phyloP scores from a whole-genome alignment of 2,329 filamentous ascomycete species.

The Torrubiella hemipterigena region DNA sequence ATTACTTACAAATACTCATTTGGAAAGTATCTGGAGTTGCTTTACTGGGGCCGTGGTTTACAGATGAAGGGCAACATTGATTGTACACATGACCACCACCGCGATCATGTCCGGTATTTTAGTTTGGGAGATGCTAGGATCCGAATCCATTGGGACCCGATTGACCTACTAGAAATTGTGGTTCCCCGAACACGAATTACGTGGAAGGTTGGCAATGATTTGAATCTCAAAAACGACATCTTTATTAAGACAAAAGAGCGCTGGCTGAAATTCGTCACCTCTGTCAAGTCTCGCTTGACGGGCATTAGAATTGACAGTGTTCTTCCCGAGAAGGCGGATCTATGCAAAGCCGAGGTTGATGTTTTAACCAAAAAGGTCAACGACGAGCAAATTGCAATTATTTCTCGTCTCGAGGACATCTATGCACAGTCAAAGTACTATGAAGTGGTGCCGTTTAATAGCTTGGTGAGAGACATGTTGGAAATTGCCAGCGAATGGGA shows the following conservation, averaged over 20 bases:
- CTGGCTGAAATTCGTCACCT: conserved; percentile 76
- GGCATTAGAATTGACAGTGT: conserved; percentile 89
- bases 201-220: conserved; percentile 94
- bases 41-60: conserved; percentile 85
- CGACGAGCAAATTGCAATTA: conserved; percentile 66
- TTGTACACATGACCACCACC: conserved; percentile 85
- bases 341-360: conserved; percentile 74
- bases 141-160: conserved; percentile 82
- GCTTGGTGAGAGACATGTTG: conserved; percentile 77
- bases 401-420: conserved; percentile 71
- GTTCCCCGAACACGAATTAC: conserved; percentile 84
- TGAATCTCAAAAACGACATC: conserved; percentile 85
- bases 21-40: conserved; percentile 93
- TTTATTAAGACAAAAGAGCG: conserved; percentile 71
- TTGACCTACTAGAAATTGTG: conserved; percentile 87
- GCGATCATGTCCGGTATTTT: conserved; percentile 87
- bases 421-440: conserved; percentile 95
- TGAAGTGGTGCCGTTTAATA: conserved; percentile 88
- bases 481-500: conserved; percentile 94
- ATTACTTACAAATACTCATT: conserved; percentile 98
- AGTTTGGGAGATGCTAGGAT: conserved; percentile 76
- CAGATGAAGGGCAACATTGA: conserved; percentile 56
- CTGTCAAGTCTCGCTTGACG: conserved; percentile 71
- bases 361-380: conserved; percentile 64
- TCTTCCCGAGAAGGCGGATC: conserved; percentile 71